phyloP scores from a whole-genome alignment of 2,329 filamentous ascomycete species.

The Lojkania enalia region DNA sequence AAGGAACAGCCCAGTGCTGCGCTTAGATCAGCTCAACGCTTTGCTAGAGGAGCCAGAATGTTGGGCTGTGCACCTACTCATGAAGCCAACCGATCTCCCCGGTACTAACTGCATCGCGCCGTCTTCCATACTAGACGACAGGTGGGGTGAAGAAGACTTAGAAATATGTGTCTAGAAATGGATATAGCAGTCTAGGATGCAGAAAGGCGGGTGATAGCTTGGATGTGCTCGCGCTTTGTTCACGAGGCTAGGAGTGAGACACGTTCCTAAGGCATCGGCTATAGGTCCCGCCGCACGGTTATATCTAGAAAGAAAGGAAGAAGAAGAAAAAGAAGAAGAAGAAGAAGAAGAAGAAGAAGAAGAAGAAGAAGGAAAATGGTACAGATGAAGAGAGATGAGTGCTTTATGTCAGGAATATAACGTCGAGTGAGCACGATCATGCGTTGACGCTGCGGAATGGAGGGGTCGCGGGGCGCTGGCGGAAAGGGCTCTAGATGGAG shows the following conservation, averaged over 20 bases:
- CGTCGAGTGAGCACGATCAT: not conserved
- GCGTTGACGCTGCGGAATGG: conserved; percentile 3
- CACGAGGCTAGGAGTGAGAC: conserved; percentile 26
- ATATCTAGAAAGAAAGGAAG: too few relatives aligned
- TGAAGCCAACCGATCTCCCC: conserved; percentile 43
- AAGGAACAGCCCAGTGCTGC: conserved; percentile 86
- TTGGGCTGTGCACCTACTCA: conserved; percentile 33
- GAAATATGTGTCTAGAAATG: not conserved
- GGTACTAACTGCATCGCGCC: conserved; percentile 34
- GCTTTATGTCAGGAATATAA: too few relatives aligned
- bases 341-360: too few relatives aligned
- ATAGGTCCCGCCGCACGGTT: too few relatives aligned
- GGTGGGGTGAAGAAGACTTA: not conserved
- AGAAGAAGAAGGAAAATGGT: too few relatives aligned
- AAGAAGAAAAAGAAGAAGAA: too few relatives aligned
- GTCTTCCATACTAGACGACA: conserved; percentile 32
- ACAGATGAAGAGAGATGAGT: too few relatives aligned
- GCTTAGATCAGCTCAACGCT: conserved; percentile 17
- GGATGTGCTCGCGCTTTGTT: conserved; percentile 26
- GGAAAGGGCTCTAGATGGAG: too few relatives aligned
- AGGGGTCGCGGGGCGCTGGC: conserved; percentile 7
- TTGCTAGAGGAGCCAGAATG: not conserved
- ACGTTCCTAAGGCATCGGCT: conserved; percentile 4
- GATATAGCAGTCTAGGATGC: not conserved
- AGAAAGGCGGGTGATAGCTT: too few relatives aligned